A percentile compares a stretch with the other conserved stretches of the same genome.
phyloP scores from a whole-genome alignment of 2,329 filamentous ascomycete species.

The Thermothelomyces thermophilus region DNA sequence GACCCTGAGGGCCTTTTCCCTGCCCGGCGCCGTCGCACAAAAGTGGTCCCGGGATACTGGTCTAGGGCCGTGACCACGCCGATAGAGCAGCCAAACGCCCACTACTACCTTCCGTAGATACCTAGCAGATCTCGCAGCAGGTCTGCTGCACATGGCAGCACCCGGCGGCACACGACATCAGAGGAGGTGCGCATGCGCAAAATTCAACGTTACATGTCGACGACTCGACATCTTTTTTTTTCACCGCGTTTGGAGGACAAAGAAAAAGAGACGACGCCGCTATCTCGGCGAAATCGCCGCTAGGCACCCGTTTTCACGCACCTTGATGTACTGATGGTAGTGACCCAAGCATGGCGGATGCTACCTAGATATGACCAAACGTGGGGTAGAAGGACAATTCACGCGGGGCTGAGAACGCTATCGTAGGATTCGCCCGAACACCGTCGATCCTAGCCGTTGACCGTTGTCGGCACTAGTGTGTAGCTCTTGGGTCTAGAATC shows the following conservation, averaged over 20 bases:
- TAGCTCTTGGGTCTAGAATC: no score
- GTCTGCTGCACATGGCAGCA: background rate
- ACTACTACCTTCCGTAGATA: no score
- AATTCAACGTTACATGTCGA: constrained; percentile 8
- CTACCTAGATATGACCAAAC: background rate
- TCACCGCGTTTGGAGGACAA: background rate
- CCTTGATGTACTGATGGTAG: background rate
- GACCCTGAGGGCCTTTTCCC: background rate
- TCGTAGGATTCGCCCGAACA: background rate
- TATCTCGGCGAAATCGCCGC: background rate
- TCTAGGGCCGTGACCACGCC: background rate
- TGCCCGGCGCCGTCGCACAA: background rate
- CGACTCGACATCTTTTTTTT: background rate
- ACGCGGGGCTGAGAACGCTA: background rate
- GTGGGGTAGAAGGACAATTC: background rate
- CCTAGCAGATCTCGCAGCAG: no score
- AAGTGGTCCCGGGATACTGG: background rate
- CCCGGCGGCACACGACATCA: background rate
- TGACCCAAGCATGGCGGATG: background rate
- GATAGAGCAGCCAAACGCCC: background rate
- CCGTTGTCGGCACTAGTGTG: background rate
- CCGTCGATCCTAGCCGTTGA: background rate
- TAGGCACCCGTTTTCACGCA: background rate
- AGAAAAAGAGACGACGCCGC: background rate
- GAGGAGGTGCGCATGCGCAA: background rate